phyloP scores from a whole-genome alignment of 805 yeast species.

The Trichomonascus vanleenenianus region DNA sequence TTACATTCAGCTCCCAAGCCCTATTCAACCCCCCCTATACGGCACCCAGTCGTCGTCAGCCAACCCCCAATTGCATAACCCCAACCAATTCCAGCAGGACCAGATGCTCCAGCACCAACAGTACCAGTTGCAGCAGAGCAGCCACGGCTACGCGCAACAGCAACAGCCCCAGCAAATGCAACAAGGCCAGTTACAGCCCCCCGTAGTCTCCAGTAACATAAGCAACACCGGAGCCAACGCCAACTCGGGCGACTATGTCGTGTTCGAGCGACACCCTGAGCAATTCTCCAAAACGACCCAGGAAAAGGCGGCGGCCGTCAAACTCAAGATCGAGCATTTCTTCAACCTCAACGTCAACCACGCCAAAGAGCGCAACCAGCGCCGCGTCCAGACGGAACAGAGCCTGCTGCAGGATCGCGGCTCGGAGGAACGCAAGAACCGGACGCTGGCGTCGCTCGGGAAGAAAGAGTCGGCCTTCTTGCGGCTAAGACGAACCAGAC shows the following conservation, averaged over 20 bases:
- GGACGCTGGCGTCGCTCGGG: conserved; percentile 78
- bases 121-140: not conserved
- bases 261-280: conserved; percentile 79
- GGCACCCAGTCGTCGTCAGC: not conserved
- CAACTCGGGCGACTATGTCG: conserved; percentile 43
- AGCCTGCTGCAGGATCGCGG: conserved; percentile 60
- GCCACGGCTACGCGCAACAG: conserved; percentile 1
- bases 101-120: not conserved
- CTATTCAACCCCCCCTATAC: too few relatives aligned
- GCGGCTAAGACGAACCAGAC: conserved; percentile 75
- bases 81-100: not conserved
- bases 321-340: conserved; percentile 73
- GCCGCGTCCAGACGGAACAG: conserved; percentile 79
- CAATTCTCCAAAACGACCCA: conserved; percentile 63
- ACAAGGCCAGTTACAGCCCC: conserved; percentile 14
- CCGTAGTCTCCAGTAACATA: conserved; percentile 16
- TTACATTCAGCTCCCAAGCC: too few relatives aligned
- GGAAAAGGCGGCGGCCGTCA: conserved; percentile 78
- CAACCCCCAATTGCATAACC: not conserved
- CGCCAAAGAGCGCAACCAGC: conserved; percentile 92
- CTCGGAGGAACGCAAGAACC: conserved; percentile 76
- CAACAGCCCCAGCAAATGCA: too few relatives aligned
- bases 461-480: conserved; percentile 82
- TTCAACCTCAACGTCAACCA: conserved; percentile 80
- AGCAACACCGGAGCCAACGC: conserved; percentile 23